Conservation (phyloP, 1,284 basidiomycete species). For the Microbotryomycetes sp. region DNA sequence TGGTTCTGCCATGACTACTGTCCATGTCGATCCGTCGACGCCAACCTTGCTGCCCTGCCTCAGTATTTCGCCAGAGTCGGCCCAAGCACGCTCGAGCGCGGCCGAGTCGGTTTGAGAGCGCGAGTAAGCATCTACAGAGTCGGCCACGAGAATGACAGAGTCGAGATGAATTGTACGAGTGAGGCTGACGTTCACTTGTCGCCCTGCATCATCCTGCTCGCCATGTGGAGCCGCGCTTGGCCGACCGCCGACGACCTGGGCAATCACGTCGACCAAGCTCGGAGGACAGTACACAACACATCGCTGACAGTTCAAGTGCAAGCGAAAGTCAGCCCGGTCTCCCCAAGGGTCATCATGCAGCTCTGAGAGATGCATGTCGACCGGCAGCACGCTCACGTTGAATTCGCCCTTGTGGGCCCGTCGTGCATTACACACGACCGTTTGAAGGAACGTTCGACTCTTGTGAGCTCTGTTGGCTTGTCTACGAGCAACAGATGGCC, state of each 20-base stretch:
- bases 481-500: neutral
- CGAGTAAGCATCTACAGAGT: slow-evolving; percentile 24
- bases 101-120: slow-evolving; percentile 1
- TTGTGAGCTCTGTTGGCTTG: neutral
- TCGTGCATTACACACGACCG: neutral
- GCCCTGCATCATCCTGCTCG: neutral
- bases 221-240: too few relatives aligned
- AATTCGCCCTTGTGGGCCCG: neutral
- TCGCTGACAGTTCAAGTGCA: too few relatives aligned
- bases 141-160: slow-evolving; percentile 39
- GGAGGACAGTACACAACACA: too few relatives aligned
- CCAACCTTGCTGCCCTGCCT: slow-evolving; percentile 24
- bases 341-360: too few relatives aligned
- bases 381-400: neutral
- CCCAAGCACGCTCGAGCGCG: slow-evolving; percentile 9
- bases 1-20: slow-evolving; percentile 51
- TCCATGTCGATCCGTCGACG: slow-evolving; percentile 18
- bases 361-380: too few relatives aligned
- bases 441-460: neutral
- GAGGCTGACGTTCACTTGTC: slow-evolving; percentile 30
- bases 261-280: too few relatives aligned
- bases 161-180: slow-evolving; percentile 38
- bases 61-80: slow-evolving; percentile 18
- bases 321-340: too few relatives aligned
- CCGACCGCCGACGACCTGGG: too few relatives aligned